These are phyloP conservation scores for Entomophthora muscae DNA, from an alignment of 371 early-diverging fungal species.

Conservation along the genomic window DNA sequence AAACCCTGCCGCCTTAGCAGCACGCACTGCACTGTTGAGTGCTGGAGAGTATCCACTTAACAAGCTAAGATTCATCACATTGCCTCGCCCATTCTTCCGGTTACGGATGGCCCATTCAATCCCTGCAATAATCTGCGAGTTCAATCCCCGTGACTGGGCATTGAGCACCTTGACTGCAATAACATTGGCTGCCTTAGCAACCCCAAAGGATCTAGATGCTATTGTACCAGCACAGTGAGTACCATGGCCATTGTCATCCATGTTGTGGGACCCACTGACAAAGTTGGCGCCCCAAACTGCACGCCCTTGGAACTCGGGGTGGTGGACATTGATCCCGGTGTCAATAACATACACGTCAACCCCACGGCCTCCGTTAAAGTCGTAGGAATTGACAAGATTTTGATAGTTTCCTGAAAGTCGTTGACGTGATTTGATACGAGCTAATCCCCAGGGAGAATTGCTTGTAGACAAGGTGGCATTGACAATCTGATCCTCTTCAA, in stretches of 20 bases:
- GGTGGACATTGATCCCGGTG: conserved; percentile 46
- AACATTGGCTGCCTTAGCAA: conserved; percentile 51
- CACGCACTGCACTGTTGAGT: too few relatives aligned
- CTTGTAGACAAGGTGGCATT: conserved; percentile 14
- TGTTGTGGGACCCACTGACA: neutral
- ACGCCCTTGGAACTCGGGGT: conserved; percentile 63
- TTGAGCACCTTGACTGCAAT: conserved; percentile 47
- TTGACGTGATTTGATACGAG: conserved; percentile 27
- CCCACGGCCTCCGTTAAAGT: too few relatives aligned
- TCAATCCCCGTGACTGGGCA: conserved; percentile 12
- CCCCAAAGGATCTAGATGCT: conserved; percentile 37
- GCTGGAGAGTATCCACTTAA: too few relatives aligned
- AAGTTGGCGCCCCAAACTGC: neutral
- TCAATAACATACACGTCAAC: conserved; percentile 57
- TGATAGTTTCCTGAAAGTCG: too few relatives aligned
- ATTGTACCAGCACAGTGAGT: too few relatives aligned
- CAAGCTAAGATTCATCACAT: too few relatives aligned
- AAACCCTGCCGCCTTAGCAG: too few relatives aligned
- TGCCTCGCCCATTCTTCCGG: too few relatives aligned
- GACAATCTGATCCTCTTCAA: conserved; percentile 27
- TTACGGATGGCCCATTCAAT: too few relatives aligned
- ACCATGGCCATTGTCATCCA: too few relatives aligned
- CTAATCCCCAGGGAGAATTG: conserved; percentile 29
- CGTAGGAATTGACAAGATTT: too few relatives aligned
- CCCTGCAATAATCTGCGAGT: too few relatives aligned